These are phyloP conservation scores for Bremia lactucae DNA, from an alignment of 352 stramenopile species.

Conservation along the genomic window DNA sequence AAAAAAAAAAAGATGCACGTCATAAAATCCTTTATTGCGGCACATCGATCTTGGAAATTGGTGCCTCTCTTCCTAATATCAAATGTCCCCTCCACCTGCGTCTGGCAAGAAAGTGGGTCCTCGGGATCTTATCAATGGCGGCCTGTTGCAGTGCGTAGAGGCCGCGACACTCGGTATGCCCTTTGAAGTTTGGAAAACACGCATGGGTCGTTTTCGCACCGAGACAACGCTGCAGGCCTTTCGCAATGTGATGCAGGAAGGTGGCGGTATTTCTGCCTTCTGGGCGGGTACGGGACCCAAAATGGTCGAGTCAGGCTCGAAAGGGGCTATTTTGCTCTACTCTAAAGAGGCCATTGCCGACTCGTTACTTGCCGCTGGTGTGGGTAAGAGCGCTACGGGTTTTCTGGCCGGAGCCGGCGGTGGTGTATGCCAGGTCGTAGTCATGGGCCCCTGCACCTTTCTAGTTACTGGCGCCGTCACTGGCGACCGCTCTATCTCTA, in stretches of 20 bases:
- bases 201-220: slow-evolving; percentile 83
- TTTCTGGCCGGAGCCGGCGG: slow-evolving; percentile 77
- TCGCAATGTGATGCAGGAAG: slow-evolving; percentile 80
- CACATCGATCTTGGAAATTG: too few relatives aligned
- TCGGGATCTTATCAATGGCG: slow-evolving; percentile 71
- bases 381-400: slow-evolving; percentile 53
- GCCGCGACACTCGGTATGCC: slow-evolving; percentile 85
- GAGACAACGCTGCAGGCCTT: slow-evolving; percentile 80
- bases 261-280: slow-evolving; percentile 71
- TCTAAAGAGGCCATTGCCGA: slow-evolving; percentile 84
- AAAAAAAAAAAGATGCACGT: too few relatives aligned
- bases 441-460: slow-evolving; percentile 88
- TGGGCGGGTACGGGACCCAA: slow-evolving; percentile 85
- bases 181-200: slow-evolving; percentile 90
- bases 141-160: slow-evolving; percentile 82
- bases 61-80: too few relatives aligned
- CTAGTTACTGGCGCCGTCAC: slow-evolving; percentile 85
- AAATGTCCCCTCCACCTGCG: slow-evolving; percentile 32
- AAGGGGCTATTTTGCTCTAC: slow-evolving; percentile 85
- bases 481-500: slow-evolving; percentile 83
- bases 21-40: too few relatives aligned
- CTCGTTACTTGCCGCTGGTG: slow-evolving; percentile 60
- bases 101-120: slow-evolving; percentile 73
- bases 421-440: slow-evolving; percentile 81
- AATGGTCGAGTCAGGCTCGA: slow-evolving; percentile 87